phyloP scores from a whole-genome alignment of 352 stramenopile genomes.

The Pythium utonaiense region DNA sequence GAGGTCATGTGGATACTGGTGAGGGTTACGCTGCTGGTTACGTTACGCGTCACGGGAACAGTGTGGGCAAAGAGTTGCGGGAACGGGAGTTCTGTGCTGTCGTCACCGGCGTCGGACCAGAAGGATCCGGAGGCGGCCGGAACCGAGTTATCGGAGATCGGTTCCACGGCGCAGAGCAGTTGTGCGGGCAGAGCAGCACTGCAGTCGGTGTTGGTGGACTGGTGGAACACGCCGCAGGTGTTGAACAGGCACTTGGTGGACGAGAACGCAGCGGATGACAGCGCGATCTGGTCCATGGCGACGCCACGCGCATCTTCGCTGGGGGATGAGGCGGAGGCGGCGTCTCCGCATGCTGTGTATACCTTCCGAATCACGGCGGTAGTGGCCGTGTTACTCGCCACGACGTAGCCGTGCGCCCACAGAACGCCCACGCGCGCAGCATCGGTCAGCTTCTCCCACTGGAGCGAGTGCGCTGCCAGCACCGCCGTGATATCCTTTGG shows the following conservation, averaged over 20 bases:
- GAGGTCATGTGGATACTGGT: constrained; percentile 45
- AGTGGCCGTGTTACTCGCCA: constrained; percentile 23
- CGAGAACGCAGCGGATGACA: constrained; percentile 28
- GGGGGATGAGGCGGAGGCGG: background rate
- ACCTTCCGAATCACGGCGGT: constrained; percentile 28
- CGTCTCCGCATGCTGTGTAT: constrained; percentile 32
- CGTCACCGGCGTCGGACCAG: constrained; percentile 36
- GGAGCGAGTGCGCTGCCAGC: background rate
- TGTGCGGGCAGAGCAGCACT: constrained; percentile 12
- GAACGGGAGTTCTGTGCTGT: constrained; percentile 29
- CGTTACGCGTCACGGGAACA: background rate
- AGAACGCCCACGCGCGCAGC: constrained; percentile 38
- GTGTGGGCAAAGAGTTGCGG: constrained; percentile 36
- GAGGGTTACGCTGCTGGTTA: constrained; percentile 13
- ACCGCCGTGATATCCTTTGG: constrained; percentile 9
- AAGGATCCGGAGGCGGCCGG: constrained; percentile 21
- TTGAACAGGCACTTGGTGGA: constrained; percentile 5
- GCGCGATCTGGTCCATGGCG: constrained; percentile 31
- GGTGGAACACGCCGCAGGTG: constrained; percentile 30
- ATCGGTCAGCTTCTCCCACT: constrained; percentile 37
- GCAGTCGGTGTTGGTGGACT: constrained; percentile 35
- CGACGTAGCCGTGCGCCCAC: constrained; percentile 46
- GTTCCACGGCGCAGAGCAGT: constrained; percentile 34
- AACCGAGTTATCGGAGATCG: background rate
- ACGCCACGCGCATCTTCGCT: background rate